phyloP scores from a whole-genome alignment of 2,329 filamentous ascomycete species.

The Cryphonectria carpinicola region DNA sequence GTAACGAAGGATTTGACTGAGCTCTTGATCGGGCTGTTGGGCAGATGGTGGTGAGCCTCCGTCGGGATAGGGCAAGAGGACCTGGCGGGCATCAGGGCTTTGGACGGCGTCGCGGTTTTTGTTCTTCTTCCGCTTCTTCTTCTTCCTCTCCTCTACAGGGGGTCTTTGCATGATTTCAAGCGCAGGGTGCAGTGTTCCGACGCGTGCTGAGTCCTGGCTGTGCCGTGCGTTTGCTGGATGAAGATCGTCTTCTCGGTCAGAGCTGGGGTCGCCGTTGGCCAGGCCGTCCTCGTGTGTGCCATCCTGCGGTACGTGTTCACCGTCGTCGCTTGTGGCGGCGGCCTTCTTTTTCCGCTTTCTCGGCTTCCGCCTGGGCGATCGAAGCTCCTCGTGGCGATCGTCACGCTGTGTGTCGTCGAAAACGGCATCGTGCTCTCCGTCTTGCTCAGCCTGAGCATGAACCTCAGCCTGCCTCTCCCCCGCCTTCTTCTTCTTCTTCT shows the following conservation, averaged over 20 bases:
- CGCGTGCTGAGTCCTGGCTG: neutral
- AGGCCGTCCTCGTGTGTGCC: neutral
- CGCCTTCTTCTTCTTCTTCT: neutral
- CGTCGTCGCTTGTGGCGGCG: neutral
- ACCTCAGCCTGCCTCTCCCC: too few relatives aligned
- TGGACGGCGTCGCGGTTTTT: neutral
- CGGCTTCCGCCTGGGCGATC: constrained; percentile 6
- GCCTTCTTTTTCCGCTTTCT: constrained; percentile 9
- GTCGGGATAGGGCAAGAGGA: neutral
- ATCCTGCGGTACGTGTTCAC: neutral
- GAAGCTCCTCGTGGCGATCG: neutral
- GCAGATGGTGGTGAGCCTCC: constrained; percentile 23
- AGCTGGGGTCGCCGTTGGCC: neutral
- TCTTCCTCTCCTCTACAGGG: neutral
- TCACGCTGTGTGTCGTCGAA: neutral
- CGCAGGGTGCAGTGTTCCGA: neutral
- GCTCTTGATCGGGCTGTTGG: neutral
- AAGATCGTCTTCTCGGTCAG: neutral
- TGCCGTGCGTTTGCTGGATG: neutral
- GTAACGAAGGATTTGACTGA: neutral
- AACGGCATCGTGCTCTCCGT: neutral
- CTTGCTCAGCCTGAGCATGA: neutral
- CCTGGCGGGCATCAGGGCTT: neutral
- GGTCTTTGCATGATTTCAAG: constrained; percentile 8
- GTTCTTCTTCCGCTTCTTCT: constrained; percentile 15